phyloP scores from a whole-genome alignment of 305 asterid species.

The Galium porrigens region DNA sequence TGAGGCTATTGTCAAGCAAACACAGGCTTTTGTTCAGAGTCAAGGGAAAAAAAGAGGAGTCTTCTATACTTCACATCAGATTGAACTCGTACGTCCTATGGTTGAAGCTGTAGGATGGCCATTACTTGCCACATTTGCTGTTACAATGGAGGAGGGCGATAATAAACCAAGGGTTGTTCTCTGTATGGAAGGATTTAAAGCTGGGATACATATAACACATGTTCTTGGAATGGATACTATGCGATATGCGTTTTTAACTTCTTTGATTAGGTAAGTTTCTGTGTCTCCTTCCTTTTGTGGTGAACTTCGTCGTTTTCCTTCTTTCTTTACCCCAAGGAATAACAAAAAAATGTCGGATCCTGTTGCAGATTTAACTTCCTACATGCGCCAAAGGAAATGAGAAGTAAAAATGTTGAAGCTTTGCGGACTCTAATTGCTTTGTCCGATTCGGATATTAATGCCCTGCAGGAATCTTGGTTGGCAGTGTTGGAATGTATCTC shows the following conservation, averaged over 20 bases:
- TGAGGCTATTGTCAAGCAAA: conserved; percentile 72
- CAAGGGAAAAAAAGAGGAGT: conserved; percentile 81
- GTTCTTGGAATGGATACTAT: conserved; percentile 95
- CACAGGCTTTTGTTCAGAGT: conserved; percentile 69
- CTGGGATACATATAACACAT: conserved; percentile 89
- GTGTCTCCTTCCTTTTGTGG: conserved; percentile 4
- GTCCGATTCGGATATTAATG: conserved; percentile 81
- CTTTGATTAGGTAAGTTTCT: conserved; percentile 67
- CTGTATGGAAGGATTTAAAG: conserved; percentile 97
- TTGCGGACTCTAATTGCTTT: conserved; percentile 69
- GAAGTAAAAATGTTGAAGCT: conserved; percentile 90
- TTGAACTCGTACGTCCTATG: conserved; percentile 91
- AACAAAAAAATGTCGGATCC: not conserved
- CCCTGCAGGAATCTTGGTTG: conserved; percentile 95
- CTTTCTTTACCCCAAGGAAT: not conserved
- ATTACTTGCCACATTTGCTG: conserved; percentile 94
- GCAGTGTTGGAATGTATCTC: conserved; percentile 92
- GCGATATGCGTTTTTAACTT: conserved; percentile 94
- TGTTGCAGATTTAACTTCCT: conserved; percentile 74
- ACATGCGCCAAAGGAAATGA: conserved; percentile 98
- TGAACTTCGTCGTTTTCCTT: not conserved
- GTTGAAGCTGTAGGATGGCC: conserved; percentile 99
- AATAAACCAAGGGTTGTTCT: conserved; percentile 75
- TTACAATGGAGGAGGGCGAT: conserved; percentile 97
- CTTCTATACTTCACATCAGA: conserved; percentile 78